Evolutionary conservation across 305 asterid species (phyloP).

Genomic region (Fraxinus albicans): DNA sequence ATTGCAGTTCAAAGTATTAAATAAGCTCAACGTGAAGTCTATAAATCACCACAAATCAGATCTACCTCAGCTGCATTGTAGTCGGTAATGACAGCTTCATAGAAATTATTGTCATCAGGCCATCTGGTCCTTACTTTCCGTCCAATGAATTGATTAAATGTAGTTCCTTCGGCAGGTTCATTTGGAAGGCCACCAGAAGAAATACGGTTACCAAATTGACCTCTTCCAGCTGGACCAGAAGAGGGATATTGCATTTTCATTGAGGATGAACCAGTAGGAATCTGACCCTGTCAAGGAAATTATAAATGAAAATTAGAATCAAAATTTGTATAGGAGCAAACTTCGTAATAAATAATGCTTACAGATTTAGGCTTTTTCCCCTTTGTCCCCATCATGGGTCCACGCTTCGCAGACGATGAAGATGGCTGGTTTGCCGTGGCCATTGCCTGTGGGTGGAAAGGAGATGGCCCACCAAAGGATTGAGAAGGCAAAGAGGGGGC

Average conservation of each 20-base stretch:
- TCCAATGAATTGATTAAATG: conserved; percentile 59
- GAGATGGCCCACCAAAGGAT: conserved; percentile 75
- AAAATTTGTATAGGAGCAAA: conserved; percentile 20
- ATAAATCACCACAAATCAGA: conserved; percentile 12
- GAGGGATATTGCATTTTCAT: conserved; percentile 58
- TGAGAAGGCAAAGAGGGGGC: conserved; percentile 61
- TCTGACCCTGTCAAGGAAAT: conserved; percentile 37
- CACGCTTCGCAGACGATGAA: conserved; percentile 70
- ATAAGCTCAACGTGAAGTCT: conserved; percentile 11
- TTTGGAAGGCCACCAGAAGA: conserved; percentile 42
- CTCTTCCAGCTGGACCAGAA: conserved; percentile 75
- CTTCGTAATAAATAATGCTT: conserved; percentile 17
- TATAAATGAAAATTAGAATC: conserved; percentile 12
- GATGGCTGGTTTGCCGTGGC: conserved; percentile 64
- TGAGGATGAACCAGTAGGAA: conserved; percentile 48
- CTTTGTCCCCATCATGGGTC: conserved; percentile 51
- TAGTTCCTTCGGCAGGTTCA: conserved; percentile 50
- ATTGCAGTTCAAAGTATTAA: conserved; percentile 17
- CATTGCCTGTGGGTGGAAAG: conserved; percentile 59
- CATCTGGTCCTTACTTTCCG: conserved; percentile 81
- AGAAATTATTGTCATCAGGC: conserved; percentile 92
- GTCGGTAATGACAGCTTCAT: conserved; percentile 78
- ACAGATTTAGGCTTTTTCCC: conserved; percentile 64
- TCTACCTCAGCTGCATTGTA: conserved; percentile 61
- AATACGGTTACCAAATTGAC: conserved; percentile 58